These are phyloP conservation scores for Ochetophila trinervis DNA, from an alignment of 306 rosid genomes.

Conservation along the genomic window DNA sequence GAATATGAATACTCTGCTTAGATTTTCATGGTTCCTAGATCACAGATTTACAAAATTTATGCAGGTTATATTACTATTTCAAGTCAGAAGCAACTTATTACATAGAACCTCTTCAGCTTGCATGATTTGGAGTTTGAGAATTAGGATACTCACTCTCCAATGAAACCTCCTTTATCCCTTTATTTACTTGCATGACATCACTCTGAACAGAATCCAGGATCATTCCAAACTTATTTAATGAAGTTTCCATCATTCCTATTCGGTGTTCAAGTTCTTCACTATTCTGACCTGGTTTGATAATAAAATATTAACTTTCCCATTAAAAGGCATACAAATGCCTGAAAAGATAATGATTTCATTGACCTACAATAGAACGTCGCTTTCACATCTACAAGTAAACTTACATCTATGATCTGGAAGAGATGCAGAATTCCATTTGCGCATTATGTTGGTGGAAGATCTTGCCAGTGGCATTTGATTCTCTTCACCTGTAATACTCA, in stretches of 20 bases:
- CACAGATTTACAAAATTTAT: neutral
- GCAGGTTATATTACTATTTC: neutral
- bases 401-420: slow-evolving; percentile 62
- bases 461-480: slow-evolving; percentile 61
- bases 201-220: slow-evolving; percentile 89
- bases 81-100: neutral
- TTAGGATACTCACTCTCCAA: slow-evolving; percentile 66
- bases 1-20: neutral
- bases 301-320: slow-evolving; percentile 14
- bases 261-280: slow-evolving; percentile 85
- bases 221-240: slow-evolving; percentile 77
- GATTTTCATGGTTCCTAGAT: neutral
- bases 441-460: slow-evolving; percentile 63
- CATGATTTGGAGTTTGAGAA: slow-evolving; percentile 21
- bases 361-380: slow-evolving; percentile 1
- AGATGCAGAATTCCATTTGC: slow-evolving; percentile 70
- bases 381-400: slow-evolving; percentile 30
- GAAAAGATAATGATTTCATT: slow-evolving; percentile 21
- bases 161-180: slow-evolving; percentile 72
- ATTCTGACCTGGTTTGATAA: slow-evolving; percentile 58
- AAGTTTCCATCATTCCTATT: slow-evolving; percentile 79
- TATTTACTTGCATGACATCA: slow-evolving; percentile 78
- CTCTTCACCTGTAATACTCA: slow-evolving; percentile 63
- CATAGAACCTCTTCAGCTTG: slow-evolving; percentile 21
- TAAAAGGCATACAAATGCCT: slow-evolving; percentile 7